Conservation (phyloP, 1,284 basidiomycete genomes). For the Trichosporon coremiiforme region DNA sequence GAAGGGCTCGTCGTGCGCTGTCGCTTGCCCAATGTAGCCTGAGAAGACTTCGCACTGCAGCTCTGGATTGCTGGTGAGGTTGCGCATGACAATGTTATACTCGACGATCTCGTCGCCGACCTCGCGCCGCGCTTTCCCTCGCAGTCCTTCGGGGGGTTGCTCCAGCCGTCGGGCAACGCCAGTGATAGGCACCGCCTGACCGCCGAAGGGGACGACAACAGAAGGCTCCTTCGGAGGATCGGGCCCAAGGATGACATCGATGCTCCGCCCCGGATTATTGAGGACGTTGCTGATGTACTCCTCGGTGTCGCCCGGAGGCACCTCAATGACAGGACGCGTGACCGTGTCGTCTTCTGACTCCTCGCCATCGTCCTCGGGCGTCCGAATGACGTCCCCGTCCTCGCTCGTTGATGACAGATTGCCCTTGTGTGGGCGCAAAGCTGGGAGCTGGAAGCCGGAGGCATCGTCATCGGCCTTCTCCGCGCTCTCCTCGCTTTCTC, state of each 20-base stretch:
- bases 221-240: slow-evolving; percentile 9
- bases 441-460: not conserved
- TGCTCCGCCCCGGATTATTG: not conserved
- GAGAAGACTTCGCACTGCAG: slow-evolving; percentile 61
- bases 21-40: slow-evolving; percentile 63
- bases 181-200: not conserved
- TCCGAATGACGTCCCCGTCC: not conserved
- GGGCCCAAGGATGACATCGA: slow-evolving; percentile 10
- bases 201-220: slow-evolving; percentile 1
- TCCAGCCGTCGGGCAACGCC: not conserved
- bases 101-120: not conserved
- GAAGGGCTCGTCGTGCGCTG: slow-evolving; percentile 64
- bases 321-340: slow-evolving; percentile 3
- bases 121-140: slow-evolving; percentile 12
- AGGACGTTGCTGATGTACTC: not conserved
- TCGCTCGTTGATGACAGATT: not conserved
- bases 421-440: not conserved
- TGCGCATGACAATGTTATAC: slow-evolving; percentile 2
- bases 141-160: not conserved
- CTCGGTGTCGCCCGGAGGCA: not conserved
- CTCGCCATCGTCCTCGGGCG: not conserved
- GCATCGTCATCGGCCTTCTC: not conserved
- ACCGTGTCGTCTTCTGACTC: slow-evolving; percentile 13
- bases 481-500: not conserved
- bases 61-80: slow-evolving; percentile 28